Conservation (phyloP, 23 red algal species). For the Chondrus crispus region DNA sequence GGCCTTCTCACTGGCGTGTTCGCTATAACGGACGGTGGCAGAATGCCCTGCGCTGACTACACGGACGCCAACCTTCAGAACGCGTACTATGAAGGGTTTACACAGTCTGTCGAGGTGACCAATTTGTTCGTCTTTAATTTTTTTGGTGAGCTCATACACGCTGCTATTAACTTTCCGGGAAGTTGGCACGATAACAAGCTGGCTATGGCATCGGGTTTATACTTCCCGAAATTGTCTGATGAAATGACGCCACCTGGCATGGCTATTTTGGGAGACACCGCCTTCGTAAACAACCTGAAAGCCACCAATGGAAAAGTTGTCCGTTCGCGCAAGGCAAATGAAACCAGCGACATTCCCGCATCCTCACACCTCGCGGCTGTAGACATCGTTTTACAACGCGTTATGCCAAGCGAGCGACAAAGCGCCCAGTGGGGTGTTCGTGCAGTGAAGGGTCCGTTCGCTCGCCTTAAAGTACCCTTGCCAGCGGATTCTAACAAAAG, state of each 20-base stretch:
- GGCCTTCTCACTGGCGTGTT: background rate
- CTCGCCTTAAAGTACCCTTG: background rate
- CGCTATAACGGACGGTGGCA: background rate
- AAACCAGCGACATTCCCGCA: background rate
- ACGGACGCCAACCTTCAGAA: background rate
- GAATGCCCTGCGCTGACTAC: background rate
- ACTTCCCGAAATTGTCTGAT: background rate
- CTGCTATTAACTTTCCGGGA: background rate
- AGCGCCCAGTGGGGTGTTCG: conserved; percentile 1
- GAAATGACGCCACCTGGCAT: background rate
- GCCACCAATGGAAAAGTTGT: background rate
- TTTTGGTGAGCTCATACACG: background rate
- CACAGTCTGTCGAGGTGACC: background rate
- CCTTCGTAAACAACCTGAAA: conserved; percentile 22
- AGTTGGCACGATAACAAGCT: background rate
- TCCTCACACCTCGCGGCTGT: background rate
- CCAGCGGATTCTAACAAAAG: background rate
- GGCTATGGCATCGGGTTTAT: background rate
- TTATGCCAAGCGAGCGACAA: background rate
- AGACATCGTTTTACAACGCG: background rate
- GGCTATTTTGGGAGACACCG: background rate
- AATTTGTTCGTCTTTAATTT: conserved; percentile 1
- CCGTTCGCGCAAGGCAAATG: background rate
- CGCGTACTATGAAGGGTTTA: conserved; percentile 9
- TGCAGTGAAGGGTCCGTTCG: background rate